Evolutionary conservation across 2,329 filamentous ascomycete species (phyloP), one percentile per base, ranked within the genome.

Genomic region (Thielaviopsis punctulata): DNA sequence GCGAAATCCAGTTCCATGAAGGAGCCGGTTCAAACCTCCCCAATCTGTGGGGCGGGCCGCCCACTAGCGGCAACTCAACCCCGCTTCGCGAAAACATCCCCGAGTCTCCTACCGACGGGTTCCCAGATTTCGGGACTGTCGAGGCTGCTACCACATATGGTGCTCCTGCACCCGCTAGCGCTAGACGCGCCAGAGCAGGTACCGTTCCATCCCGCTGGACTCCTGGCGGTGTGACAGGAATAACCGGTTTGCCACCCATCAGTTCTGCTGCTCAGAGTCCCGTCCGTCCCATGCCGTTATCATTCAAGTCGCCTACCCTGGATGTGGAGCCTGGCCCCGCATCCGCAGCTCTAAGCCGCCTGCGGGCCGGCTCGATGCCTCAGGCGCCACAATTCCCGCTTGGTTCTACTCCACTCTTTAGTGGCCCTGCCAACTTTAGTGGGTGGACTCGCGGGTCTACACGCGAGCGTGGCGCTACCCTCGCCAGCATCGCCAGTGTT

Each of bases 1-100:
- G 92, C 65, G 92, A 98, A 68, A 95, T 96, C 57, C 90, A 96
- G 70, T 89, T 89, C 52, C 89, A 95, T 69, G 90, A 96, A 75
- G 89, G 89, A 49, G 75, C 95, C 48, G 70, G 72, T 64, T 82
- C 73, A 62, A 75, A 77, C 61, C 75, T 73, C 66, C 67, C 82
- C 50, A 79, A 82, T 62, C 82, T 84, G 44, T 96, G 92, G 92
- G 88, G 88, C 73, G 90, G 92, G 10, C 90, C 92, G 58, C 90
- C 92, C 48, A 95, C 90, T 52, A 95, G 90, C 65, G 92, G 90
- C 58, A 90, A 95, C 66, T 95, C 90, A 19, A 95, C 90, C 43
- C 92, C 92, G 59, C 77, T 98, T 49, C 86, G 92, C 62, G 92
- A 96, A 70, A 95, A 90, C 58, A 96, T 98, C 56, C 89, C 90